These are phyloP conservation scores for Aegilops tauschii DNA, from an alignment of 176 grass and related monocot genomes.

Conservation along the genomic window DNA sequence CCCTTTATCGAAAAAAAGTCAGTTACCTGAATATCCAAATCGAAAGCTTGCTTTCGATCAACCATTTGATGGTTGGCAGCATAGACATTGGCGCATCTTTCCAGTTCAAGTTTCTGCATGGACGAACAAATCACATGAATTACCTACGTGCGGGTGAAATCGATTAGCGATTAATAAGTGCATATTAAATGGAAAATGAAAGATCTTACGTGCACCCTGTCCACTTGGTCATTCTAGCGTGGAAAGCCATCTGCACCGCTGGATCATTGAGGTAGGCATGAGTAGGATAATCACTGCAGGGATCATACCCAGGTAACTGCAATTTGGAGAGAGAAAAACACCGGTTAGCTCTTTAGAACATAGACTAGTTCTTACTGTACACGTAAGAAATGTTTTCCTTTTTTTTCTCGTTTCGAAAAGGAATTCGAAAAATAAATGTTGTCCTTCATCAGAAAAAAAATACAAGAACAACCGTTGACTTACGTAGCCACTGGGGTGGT, in stretches of 20 bases:
- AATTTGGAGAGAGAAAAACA: background rate
- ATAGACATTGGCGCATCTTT: slow-evolving; percentile 27
- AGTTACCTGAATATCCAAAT: slow-evolving; percentile 49
- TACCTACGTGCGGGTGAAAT: background rate
- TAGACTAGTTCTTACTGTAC: background rate
- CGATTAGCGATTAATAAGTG: background rate
- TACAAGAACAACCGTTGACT: background rate
- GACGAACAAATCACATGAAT: background rate
- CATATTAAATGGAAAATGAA: background rate
- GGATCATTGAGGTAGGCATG: slow-evolving; percentile 41
- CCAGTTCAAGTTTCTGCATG: slow-evolving; percentile 10
- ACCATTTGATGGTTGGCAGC: slow-evolving; percentile 26
- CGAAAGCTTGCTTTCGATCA: slow-evolving; percentile 22
- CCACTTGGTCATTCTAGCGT: slow-evolving; percentile 31
- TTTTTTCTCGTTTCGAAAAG: no score
- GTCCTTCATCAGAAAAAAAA: background rate
- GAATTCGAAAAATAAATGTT: no score
- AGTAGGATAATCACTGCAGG: slow-evolving; percentile 11
- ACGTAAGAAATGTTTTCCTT: no score
- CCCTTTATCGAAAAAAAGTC: background rate
- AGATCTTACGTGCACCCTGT: slow-evolving; percentile 26
- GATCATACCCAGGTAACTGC: slow-evolving; percentile 42
- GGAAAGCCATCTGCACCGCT: slow-evolving; percentile 44
- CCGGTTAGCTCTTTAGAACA: background rate
- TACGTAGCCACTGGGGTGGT: slow-evolving; percentile 30